These are phyloP conservation scores for Apophysomyces ossiformis DNA, from an alignment of 371 early-diverging fungal species.

Conservation along the genomic window DNA sequence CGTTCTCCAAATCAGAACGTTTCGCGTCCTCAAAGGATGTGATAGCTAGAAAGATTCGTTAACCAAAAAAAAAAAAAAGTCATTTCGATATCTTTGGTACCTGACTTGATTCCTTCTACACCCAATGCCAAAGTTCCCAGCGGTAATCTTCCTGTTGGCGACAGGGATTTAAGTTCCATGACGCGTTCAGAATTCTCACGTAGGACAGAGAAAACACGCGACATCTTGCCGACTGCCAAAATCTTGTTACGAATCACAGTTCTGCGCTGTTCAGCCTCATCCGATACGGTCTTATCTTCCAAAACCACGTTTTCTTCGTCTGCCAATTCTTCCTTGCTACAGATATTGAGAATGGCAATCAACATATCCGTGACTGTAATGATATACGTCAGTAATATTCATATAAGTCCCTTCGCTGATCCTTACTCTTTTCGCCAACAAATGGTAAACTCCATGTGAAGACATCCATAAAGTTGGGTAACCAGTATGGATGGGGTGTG, in stretches of 20 bases:
- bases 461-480: conserved; percentile 97
- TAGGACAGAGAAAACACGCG: conserved; percentile 86
- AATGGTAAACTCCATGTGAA: conserved; percentile 98
- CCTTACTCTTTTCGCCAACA: conserved; percentile 95
- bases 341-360: conserved; percentile 89
- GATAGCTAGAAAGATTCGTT: conserved; percentile 59
- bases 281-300: conserved; percentile 21
- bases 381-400: not conserved
- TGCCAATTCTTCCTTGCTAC: conserved; percentile 78
- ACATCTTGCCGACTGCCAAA: conserved; percentile 89
- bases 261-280: conserved; percentile 70
- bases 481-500: conserved; percentile 95
- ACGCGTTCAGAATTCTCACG: conserved; percentile 91
- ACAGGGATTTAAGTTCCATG: conserved; percentile 87
- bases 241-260: conserved; percentile 89
- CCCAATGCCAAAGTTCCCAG: conserved; percentile 87
- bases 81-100: conserved; percentile 31
- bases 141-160: conserved; percentile 84
- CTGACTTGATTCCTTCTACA: conserved; percentile 87
- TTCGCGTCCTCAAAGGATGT: conserved; percentile 92
- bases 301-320: conserved; percentile 51
- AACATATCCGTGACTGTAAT: conserved; percentile 91
- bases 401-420: too few relatives aligned
- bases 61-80: not conserved
- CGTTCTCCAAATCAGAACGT: conserved; percentile 87